These are phyloP conservation scores for Gossypium sturtianum DNA, from an alignment of 345 rosid species.

Conservation along the genomic window DNA sequence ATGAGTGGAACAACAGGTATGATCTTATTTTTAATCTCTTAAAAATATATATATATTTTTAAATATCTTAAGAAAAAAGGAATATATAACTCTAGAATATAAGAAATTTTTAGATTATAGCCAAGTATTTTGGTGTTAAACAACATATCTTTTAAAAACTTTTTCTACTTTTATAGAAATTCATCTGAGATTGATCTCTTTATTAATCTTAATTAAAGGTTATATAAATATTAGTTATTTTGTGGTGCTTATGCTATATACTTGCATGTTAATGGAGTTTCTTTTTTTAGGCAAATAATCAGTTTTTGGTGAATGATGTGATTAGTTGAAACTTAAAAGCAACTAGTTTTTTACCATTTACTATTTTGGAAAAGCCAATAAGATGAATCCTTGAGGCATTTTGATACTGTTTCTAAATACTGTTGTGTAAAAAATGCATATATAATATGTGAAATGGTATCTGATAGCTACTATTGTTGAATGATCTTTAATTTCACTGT, in stretches of 20 bases:
- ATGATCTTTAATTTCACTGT: neutral
- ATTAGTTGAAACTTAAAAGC: constrained; percentile 1
- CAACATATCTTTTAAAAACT: neutral
- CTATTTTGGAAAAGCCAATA: neutral
- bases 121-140: constrained; percentile 3
- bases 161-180: too few relatives aligned
- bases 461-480: neutral
- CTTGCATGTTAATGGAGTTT: neutral
- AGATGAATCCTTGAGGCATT: neutral
- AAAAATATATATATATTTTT: too few relatives aligned
- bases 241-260: neutral
- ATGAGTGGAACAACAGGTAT: constrained; percentile 40
- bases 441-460: neutral
- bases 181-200: neutral
- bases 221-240: neutral
- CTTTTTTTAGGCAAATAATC: neutral
- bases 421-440: neutral
- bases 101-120: neutral
- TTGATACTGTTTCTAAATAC: neutral
- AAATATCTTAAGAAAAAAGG: too few relatives aligned
- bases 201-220: neutral
- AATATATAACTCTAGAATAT: neutral
- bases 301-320: neutral
- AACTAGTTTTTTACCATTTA: neutral
- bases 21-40: too few relatives aligned